Evolutionary conservation across 1,284 basidiomycete species (phyloP), one percentile per base, ranked within the genome.

Genomic region (Gymnopus androsaceus): DNA sequence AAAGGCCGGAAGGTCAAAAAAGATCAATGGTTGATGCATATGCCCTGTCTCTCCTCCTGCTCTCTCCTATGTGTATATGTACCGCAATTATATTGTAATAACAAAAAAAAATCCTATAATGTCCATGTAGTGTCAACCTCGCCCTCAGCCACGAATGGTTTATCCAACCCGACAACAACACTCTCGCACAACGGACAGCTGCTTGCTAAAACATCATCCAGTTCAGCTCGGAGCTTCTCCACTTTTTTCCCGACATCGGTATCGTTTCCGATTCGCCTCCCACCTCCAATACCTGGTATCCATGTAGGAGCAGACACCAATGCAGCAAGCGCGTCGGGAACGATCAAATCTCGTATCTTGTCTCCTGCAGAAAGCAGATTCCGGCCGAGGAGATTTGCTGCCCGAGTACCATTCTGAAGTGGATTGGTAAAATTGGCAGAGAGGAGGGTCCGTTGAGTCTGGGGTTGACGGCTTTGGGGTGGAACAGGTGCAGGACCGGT

Each of bases 161-260:
- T 89, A 70, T 98, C 94, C 62, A 98, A 71, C 5, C 90, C 88
- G 5, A 81, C 85, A 34, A 98, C 82, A 8, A 93, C 86, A 57
- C 90, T 88, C 69, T 97, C 94, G 70, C 95, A 98, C 58, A 97
- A 73, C 27, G 94, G 93, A 75, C 95, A 98, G 58, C 80, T 89
- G 61, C 88, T 86, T 9, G 94, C 90, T 40, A 98, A 76, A 54
- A 97, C 71, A 51, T 92, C 90, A 64, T 98, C 95, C 66, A 98
- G 69, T 74, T 96, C 94, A 48, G 78, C 77, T 60, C 90, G 79
- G 66, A 93, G 65, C 67, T 81, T 85, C 70, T 90, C 88, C 45
- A 77, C 73, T 65, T 84, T 87, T 70, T 81, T 78, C 64, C 78
- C 80, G 58, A 75, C 74, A 57, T 85, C 83, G 58, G 75, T 76